A percentile compares a stretch with the other conserved stretches of the same genome.
Conservation (phyloP, 345 rosid species). For the Alliaria petiolata region DNA sequence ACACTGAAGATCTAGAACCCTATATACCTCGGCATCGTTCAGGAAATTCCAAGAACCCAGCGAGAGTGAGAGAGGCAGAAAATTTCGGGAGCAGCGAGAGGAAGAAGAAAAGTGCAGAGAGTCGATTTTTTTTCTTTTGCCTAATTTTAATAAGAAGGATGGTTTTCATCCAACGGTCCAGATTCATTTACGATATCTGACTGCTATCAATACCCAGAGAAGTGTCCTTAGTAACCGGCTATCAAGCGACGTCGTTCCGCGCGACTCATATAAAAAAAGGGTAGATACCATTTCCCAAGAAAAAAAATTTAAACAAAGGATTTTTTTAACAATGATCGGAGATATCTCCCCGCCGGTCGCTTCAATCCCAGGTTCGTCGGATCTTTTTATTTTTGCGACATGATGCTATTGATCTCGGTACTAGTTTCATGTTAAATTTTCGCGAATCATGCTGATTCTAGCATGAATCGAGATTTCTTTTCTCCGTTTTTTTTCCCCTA, state of each 20-base stretch:
- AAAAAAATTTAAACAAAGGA: background rate
- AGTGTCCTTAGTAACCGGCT: too few species aligned
- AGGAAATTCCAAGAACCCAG: conserved; percentile 4
- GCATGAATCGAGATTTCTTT: background rate
- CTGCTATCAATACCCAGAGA: too few species aligned
- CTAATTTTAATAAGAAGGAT: background rate
- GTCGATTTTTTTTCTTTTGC: background rate
- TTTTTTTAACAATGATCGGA: conserved; percentile 18
- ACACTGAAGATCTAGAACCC: background rate
- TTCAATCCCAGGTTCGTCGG: conserved; percentile 33
- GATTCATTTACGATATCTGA: background rate
- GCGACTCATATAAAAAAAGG: background rate
- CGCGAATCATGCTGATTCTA: background rate
- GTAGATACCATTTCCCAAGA: background rate
- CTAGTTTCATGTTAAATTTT: background rate
- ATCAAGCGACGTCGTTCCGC: conserved; percentile 9
- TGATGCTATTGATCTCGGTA: too few species aligned
- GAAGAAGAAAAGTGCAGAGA: background rate
- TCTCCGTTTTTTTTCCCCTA: background rate
- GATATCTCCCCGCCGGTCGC: conserved; percentile 30
- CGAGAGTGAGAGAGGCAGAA: background rate
- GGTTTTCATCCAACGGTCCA: conserved; percentile 10
- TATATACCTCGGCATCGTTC: conserved; percentile 33
- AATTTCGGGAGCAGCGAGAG: background rate
- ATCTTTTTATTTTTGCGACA: background rate